These are phyloP conservation scores for Phytophthora ohioensis DNA, from an alignment of 352 stramenopile genomes.

Conservation along the genomic window DNA sequence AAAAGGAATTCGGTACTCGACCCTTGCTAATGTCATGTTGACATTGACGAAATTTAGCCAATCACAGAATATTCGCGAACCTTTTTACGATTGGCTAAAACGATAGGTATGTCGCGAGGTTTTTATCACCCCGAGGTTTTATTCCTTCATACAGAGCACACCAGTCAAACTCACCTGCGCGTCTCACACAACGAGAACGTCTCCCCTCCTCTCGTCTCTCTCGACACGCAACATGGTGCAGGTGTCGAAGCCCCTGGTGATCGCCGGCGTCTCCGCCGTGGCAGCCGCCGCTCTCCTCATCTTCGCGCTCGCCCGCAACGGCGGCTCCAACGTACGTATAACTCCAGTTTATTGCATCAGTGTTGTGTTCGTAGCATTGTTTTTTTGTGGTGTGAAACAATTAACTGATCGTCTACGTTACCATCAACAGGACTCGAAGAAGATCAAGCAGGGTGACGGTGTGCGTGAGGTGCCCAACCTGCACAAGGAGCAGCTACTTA, in stretches of 20 bases:
- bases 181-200: conserved; percentile 27
- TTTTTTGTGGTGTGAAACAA: conserved; percentile 5
- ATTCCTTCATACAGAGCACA: too few relatives aligned
- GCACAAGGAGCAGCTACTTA: conserved; percentile 89
- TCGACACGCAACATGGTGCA: conserved; percentile 62
- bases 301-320: conserved; percentile 57
- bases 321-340: conserved; percentile 50
- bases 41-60: too few relatives aligned
- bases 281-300: conserved; percentile 63
- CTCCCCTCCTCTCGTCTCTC: conserved; percentile 6
- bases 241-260: conserved; percentile 83
- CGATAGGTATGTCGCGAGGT: neutral
- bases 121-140: neutral
- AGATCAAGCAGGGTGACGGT: conserved; percentile 60
- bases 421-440: conserved; percentile 52
- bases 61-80: too few relatives aligned
- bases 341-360: neutral
- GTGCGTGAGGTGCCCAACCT: conserved; percentile 85
- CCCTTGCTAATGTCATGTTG: too few relatives aligned
- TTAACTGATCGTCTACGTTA: conserved; percentile 8
- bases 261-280: conserved; percentile 72
- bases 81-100: too few relatives aligned
- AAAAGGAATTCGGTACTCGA: too few relatives aligned
- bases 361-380: neutral
- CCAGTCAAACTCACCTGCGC: too few relatives aligned